Evolutionary conservation across 2,329 filamentous ascomycete species (phyloP).

Genomic region (Sporothrix dimorphospora): DNA sequence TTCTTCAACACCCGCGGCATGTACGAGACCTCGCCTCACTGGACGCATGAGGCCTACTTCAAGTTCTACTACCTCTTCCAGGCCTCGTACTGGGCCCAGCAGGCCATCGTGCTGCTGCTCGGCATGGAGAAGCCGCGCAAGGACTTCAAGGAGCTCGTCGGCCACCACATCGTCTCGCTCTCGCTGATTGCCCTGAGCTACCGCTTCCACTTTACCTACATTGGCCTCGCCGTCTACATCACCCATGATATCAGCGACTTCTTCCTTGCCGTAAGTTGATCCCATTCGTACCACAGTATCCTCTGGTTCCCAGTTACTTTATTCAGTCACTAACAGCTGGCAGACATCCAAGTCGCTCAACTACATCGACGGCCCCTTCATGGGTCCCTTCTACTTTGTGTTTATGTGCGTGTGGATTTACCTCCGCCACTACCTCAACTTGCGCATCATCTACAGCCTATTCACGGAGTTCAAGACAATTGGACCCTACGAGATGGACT

Average conservation of each 20-base stretch:
- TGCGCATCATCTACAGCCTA: constrained; percentile 74
- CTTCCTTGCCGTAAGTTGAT: constrained; percentile 81
- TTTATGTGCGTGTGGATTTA: constrained; percentile 90
- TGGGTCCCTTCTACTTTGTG: constrained; percentile 80
- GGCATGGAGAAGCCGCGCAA: constrained; percentile 92
- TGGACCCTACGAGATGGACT: constrained; percentile 75
- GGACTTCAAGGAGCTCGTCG: constrained; percentile 91
- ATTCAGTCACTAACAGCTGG: not conserved
- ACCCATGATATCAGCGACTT: constrained; percentile 95
- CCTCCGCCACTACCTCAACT: constrained; percentile 82
- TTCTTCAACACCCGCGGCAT: constrained; percentile 91
- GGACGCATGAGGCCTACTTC: constrained; percentile 76
- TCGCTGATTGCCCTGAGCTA: constrained; percentile 84
- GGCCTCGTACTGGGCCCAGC: constrained; percentile 94
- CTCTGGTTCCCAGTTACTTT: not conserved
- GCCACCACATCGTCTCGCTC: constrained; percentile 88
- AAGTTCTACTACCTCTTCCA: constrained; percentile 97
- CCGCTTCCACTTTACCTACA: constrained; percentile 95
- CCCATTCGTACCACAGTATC: too few species aligned
- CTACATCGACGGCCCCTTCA: constrained; percentile 79
- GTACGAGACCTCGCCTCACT: constrained; percentile 87
- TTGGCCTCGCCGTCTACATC: constrained; percentile 89
- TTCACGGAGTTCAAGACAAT: constrained; percentile 75
- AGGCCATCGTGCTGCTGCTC: constrained; percentile 83
- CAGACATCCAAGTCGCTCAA: constrained; percentile 90